phyloP scores from a whole-genome alignment of 768 basidiomycete genomes.

The Mycena floridula region DNA sequence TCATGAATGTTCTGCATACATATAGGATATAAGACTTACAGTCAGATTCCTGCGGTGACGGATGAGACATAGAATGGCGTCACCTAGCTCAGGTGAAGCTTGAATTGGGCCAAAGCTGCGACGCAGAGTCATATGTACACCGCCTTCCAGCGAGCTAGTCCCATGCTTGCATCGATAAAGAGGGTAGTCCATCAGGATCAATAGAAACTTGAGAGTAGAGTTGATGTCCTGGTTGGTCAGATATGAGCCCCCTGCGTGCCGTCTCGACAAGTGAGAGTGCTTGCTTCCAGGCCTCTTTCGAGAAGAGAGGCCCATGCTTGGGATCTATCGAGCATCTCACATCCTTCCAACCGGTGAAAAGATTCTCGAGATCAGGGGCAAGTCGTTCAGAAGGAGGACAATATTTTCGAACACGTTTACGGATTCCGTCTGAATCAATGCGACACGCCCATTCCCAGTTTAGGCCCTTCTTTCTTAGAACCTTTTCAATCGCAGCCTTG shows the following conservation, averaged over 20 bases:
- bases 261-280: neutral
- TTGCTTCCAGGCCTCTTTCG: neutral
- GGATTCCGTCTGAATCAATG: neutral
- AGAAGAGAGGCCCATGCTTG: constrained; percentile 1
- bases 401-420: neutral
- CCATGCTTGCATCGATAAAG: constrained; percentile 12
- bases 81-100: constrained; percentile 9
- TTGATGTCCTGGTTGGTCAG: constrained; percentile 10
- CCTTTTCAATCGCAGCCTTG: constrained; percentile 1
- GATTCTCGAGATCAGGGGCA: neutral
- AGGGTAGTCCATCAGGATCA: constrained; percentile 11
- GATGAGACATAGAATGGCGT: constrained; percentile 1
- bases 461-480: constrained; percentile 6
- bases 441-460: neutral
- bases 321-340: neutral
- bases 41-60: constrained; percentile 6
- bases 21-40: neutral
- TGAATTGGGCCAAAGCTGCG: constrained; percentile 10
- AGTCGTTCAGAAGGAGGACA: neutral
- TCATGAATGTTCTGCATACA: neutral
- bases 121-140: constrained; percentile 12
- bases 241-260: constrained; percentile 8
- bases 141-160: constrained; percentile 16
- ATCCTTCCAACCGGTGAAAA: constrained; percentile 1
- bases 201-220: constrained; percentile 8